These are phyloP conservation scores for Podila minutissima DNA, from an alignment of 192 early-diverging fungal species.

Conservation along the genomic window DNA sequence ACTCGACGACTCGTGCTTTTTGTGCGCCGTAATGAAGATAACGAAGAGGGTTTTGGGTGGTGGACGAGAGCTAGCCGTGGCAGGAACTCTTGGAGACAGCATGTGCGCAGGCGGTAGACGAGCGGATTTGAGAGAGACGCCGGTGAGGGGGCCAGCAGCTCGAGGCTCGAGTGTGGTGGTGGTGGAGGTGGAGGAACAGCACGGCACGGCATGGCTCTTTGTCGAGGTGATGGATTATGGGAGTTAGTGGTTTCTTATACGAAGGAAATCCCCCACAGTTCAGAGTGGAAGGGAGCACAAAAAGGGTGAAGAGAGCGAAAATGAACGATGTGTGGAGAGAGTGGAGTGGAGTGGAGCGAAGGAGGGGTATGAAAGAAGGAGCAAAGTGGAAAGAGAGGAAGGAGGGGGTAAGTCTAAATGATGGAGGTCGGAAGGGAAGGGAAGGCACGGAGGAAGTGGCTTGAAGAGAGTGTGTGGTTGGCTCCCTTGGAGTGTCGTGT, in stretches of 20 bases:
- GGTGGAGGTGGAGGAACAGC: slow-evolving; percentile 40
- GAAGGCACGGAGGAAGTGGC: background rate
- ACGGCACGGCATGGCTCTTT: slow-evolving; percentile 35
- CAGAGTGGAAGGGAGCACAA: background rate
- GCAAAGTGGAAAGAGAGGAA: background rate
- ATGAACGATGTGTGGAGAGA: background rate
- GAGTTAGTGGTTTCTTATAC: background rate
- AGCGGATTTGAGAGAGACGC: slow-evolving; percentile 36
- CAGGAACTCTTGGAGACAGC: slow-evolving; percentile 43
- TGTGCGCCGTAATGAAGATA: slow-evolving; percentile 1
- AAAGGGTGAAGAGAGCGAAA: background rate
- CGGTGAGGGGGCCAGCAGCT: slow-evolving; percentile 23
- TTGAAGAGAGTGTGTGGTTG: too few species aligned
- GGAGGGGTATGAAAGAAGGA: too few species aligned
- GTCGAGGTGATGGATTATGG: background rate
- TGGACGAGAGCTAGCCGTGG: slow-evolving; percentile 27
- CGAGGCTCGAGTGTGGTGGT: slow-evolving; percentile 38
- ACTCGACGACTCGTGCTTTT: background rate
- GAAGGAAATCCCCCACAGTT: background rate
- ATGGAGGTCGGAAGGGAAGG: background rate
- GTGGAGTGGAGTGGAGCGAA: background rate
- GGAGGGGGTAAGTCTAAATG: background rate
- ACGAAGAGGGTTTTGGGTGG: slow-evolving; percentile 3
- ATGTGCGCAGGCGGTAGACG: slow-evolving; percentile 41
- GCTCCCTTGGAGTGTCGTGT: too few species aligned